Percentiles rank a stretch among this genome's conserved stretches.
These are phyloP conservation scores for Leccinum variabile DNA, from an alignment of 1,284 basidiomycete genomes.

Conservation along the genomic window DNA sequence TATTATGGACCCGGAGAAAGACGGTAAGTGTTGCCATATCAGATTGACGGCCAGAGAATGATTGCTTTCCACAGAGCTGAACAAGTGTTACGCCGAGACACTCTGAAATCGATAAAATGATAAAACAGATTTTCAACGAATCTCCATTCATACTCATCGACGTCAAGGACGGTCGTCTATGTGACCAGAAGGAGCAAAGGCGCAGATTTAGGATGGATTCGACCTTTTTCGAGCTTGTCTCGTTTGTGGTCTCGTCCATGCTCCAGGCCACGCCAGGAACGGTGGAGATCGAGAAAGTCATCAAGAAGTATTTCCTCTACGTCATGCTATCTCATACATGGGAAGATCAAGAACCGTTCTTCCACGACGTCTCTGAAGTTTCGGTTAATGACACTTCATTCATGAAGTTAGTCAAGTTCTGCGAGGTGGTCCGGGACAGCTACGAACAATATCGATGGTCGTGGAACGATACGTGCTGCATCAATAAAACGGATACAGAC, in stretches of 20 bases:
- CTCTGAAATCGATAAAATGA: background rate
- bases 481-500: conserved; percentile 5
- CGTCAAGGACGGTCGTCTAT: conserved; percentile 7
- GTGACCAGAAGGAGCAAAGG: conserved; percentile 3
- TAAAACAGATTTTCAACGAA: conserved; percentile 1
- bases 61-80: conserved; percentile 7
- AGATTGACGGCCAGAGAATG: background rate
- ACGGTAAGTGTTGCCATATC: conserved; percentile 1
- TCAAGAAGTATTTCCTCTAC: conserved; percentile 18
- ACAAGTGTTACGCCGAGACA: background rate
- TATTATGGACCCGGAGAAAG: background rate
- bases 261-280: background rate
- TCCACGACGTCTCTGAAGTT: conserved; percentile 5
- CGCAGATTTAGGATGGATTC: conserved; percentile 3
- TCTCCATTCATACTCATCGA: conserved; percentile 19
- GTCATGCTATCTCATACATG: conserved; percentile 28
- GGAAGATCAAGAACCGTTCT: conserved; percentile 15
- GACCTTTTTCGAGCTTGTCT: conserved; percentile 9
- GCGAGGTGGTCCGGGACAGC: conserved; percentile 5
- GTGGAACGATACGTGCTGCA: conserved; percentile 18
- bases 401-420: conserved; percentile 18
- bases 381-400: conserved; percentile 7
- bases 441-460: conserved; percentile 7
- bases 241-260: conserved; percentile 8
- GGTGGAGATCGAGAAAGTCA: background rate